Evolutionary conservation across 2,329 filamentous ascomycete genomes (phyloP).

Genomic region (Orbilia blumenaviensis): DNA sequence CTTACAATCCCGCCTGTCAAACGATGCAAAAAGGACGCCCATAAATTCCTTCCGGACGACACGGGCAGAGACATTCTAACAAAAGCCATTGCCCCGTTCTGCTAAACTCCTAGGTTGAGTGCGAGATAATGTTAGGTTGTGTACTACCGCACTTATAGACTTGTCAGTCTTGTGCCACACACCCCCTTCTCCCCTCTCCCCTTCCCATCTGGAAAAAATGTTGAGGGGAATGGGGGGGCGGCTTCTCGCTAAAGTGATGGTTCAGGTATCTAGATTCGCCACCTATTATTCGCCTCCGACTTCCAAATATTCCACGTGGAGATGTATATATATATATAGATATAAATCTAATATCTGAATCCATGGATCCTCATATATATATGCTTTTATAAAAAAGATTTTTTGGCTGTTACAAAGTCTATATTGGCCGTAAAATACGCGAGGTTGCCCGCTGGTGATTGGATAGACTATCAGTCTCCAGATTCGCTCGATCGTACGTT

Average conservation of each 20-base stretch:
- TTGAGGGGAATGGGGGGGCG: not conserved
- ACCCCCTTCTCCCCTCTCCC: no score
- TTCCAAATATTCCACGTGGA: constrained; percentile 37
- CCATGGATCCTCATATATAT: no score
- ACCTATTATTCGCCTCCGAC: constrained; percentile 25
- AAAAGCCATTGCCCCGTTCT: not conserved
- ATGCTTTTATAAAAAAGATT: no score
- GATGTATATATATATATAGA: no score
- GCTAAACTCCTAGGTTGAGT: not conserved
- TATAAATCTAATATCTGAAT: not conserved
- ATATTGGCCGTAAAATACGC: no score
- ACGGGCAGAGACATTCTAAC: not conserved
- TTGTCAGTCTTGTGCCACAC: constrained; percentile 30
- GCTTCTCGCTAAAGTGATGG: constrained; percentile 32
- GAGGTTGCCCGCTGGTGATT: not conserved
- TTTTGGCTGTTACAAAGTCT: no score
- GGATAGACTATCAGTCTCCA: not conserved
- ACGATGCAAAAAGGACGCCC: no score
- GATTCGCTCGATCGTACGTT: no score
- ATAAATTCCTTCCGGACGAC: no score
- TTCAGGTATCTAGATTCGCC: constrained; percentile 23
- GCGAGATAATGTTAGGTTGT: constrained; percentile 22
- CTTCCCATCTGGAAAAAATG: constrained; percentile 11
- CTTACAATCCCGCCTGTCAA: not conserved
- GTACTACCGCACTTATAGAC: constrained; percentile 37